These are phyloP conservation scores for Chlamydomonas sp. DNA, from an alignment of 139 green algal species.

Conservation along the genomic window DNA sequence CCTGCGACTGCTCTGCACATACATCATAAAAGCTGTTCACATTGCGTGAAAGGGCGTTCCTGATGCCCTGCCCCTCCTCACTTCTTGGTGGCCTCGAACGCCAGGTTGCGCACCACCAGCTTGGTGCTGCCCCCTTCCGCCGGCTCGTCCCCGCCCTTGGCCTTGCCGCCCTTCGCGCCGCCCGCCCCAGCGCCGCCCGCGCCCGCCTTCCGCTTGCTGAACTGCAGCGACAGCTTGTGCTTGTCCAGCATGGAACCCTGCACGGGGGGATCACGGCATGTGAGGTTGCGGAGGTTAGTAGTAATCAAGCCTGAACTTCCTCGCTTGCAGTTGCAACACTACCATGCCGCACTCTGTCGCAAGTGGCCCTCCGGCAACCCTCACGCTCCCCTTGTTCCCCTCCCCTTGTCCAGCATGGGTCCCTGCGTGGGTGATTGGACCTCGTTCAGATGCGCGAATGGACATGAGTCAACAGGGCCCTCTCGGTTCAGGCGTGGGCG, in stretches of 20 bases:
- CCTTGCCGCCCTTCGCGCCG: background rate
- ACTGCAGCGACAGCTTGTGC: conserved; percentile 90
- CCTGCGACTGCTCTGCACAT: background rate
- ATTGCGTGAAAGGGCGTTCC: too few relatives aligned
- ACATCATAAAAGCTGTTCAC: too few relatives aligned
- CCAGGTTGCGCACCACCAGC: conserved; percentile 97
- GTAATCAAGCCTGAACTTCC: too few relatives aligned
- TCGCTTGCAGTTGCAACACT: background rate
- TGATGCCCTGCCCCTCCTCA: conserved; percentile 38
- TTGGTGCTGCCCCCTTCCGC: conserved; percentile 62
- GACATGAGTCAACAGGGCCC: too few relatives aligned
- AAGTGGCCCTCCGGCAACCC: background rate
- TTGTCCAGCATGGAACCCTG: conserved; percentile 89
- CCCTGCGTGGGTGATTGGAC: too few relatives aligned
- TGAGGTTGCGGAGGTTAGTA: background rate
- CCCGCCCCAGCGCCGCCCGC: background rate
- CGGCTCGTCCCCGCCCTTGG: background rate
- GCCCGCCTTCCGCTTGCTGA: conserved; percentile 54
- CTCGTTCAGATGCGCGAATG: too few relatives aligned
- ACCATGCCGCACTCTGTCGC: background rate
- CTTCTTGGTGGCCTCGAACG: conserved; percentile 93
- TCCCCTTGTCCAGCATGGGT: too few relatives aligned
- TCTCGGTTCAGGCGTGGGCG: too few relatives aligned
- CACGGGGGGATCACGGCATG: background rate
- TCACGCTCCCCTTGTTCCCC: too few relatives aligned